Percentiles rank a stretch among this genome's conserved stretches.
phyloP scores from a whole-genome alignment of 1,284 basidiomycete genomes.

The Puccinia brachypodii region DNA sequence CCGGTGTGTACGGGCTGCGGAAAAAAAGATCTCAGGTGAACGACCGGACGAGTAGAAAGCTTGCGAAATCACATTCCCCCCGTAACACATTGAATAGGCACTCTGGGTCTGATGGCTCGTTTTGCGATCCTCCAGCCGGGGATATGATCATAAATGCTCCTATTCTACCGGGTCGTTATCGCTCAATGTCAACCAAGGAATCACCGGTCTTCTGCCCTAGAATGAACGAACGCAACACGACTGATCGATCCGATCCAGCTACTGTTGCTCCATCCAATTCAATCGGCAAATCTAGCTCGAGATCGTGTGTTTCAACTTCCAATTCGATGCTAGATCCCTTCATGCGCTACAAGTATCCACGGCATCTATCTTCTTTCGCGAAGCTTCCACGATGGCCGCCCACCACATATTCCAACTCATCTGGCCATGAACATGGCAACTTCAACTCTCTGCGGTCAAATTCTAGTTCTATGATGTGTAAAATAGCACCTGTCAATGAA shows the following conservation, averaged over 20 bases:
- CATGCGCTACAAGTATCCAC: conserved; percentile 7
- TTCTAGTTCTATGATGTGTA: neutral
- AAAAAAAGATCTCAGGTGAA: neutral
- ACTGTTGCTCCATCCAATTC: neutral
- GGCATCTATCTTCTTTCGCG: neutral
- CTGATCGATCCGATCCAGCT: neutral
- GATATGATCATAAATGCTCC: neutral
- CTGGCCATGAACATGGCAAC: neutral
- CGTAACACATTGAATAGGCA: neutral
- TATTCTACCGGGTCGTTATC: neutral
- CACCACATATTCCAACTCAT: neutral
- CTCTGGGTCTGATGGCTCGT: neutral
- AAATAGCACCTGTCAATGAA: neutral
- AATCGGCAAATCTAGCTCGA: neutral
- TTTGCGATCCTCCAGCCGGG: neutral
- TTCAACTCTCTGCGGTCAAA: neutral
- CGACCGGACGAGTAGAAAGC: neutral
- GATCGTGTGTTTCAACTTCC: neutral
- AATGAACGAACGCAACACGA: neutral
- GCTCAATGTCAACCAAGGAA: neutral
- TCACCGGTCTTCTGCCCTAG: neutral
- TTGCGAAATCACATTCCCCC: neutral
- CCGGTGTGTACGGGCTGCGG: neutral
- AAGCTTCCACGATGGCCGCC: neutral
- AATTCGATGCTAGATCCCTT: conserved; percentile 1